These are phyloP conservation scores for rapeseed (Brassica napus) DNA, from an alignment of 345 rosid species.

Conservation along the genomic window DNA sequence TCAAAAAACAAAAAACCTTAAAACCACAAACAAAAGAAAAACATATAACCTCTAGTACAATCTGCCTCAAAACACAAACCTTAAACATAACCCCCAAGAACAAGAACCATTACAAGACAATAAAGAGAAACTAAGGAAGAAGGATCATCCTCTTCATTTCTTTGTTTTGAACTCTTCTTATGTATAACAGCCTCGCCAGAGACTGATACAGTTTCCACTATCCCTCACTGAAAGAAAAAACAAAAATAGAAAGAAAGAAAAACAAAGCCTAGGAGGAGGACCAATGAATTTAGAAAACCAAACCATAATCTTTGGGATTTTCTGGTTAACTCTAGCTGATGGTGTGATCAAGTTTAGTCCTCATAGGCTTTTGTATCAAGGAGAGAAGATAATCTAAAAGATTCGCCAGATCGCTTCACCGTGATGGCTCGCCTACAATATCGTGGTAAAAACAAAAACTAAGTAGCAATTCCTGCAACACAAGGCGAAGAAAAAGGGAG, in stretches of 20 bases:
- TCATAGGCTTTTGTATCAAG: conserved; percentile 35
- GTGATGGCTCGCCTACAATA: conserved; percentile 48
- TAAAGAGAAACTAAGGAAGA: conserved; percentile 36
- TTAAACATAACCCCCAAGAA: conserved; percentile 30
- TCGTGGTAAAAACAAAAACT: conserved; percentile 45
- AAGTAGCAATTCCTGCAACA: conserved; percentile 47
- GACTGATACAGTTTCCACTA: conserved; percentile 65
- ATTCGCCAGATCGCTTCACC: conserved; percentile 37
- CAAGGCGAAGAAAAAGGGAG: not conserved
- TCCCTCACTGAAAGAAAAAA: conserved; percentile 35
- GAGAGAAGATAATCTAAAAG: conserved; percentile 32
- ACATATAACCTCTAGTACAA: too few species aligned
- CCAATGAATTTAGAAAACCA: conserved; percentile 43
- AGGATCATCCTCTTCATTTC: conserved; percentile 25
- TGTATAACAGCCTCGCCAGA: conserved; percentile 70
- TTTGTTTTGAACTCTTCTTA: conserved; percentile 41
- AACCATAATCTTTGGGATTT: conserved; percentile 36
- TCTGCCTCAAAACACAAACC: conserved; percentile 43
- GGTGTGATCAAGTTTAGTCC: conserved; percentile 37
- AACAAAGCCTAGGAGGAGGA: conserved; percentile 26
- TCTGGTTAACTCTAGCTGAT: conserved; percentile 41
- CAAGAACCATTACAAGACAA: conserved; percentile 34
- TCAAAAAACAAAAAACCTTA: conserved; percentile 26
- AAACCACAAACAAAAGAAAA: conserved; percentile 26
- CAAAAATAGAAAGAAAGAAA: conserved; percentile 7